phyloP scores from a whole-genome alignment of 2,329 filamentous ascomycete genomes.

The Pseudocercospora fijiensis region DNA sequence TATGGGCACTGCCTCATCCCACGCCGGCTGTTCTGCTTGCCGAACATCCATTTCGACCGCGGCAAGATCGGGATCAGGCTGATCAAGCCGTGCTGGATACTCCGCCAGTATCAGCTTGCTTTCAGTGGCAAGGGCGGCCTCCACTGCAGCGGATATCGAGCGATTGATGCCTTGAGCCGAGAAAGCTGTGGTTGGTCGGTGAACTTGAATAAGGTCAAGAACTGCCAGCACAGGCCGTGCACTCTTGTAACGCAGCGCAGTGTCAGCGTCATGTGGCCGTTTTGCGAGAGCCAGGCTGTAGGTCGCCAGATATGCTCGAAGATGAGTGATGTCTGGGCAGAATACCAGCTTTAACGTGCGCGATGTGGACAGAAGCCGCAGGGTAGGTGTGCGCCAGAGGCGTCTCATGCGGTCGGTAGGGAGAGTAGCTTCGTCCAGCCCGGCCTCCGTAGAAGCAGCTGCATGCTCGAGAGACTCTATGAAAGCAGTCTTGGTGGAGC shows the following conservation, averaged over 20 bases:
- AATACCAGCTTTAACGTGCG: conserved; percentile 70
- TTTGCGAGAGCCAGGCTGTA: conserved; percentile 20
- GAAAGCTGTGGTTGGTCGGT: conserved; percentile 69
- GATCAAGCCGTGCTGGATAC: neutral
- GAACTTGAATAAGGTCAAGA: conserved; percentile 65
- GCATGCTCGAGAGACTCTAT: conserved; percentile 52
- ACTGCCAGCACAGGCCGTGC: conserved; percentile 55
- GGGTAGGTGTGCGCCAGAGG: conserved; percentile 50
- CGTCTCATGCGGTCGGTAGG: conserved; percentile 1
- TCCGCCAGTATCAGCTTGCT: conserved; percentile 47
- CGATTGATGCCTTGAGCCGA: conserved; percentile 69
- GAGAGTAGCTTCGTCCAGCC: neutral
- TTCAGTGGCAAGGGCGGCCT: conserved; percentile 50
- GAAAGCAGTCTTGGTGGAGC: conserved; percentile 65
- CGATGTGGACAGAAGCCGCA: conserved; percentile 68
- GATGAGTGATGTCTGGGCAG: conserved; percentile 70
- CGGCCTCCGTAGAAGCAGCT: neutral
- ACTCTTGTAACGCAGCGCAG: conserved; percentile 12
- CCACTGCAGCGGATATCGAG: conserved; percentile 62
- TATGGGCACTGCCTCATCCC: conserved; percentile 50
- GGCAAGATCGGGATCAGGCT: neutral
- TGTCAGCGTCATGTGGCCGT: conserved; percentile 9
- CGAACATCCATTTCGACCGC: neutral
- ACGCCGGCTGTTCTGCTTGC: conserved; percentile 32
- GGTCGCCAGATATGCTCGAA: conserved; percentile 67